Evolutionary conservation across 352 stramenopile species (phyloP), one percentile per base, ranked within the genome.

Genomic region (Globisporangium barbulae): DNA sequence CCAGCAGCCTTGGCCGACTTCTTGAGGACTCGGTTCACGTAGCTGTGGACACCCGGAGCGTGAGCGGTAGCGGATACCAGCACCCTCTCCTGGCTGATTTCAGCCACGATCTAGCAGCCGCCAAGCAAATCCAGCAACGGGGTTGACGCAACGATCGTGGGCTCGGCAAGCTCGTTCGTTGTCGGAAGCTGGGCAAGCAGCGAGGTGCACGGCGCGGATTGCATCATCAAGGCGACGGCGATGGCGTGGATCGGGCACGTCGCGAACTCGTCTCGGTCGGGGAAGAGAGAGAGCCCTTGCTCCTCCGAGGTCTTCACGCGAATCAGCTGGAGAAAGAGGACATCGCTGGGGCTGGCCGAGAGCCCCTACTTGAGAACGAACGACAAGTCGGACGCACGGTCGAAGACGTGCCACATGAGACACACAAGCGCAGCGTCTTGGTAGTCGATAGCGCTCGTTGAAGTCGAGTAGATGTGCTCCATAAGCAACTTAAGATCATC

Each of bases 281-380:
- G 70, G 13, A 81, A 65, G 30, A 83, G 57, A 1, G 68, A 70
- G 1, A 83, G 17, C 0, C 64, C 64, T 41, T 81, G 65, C 39
- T 74, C 60, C 25, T 79, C 54, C 0, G 64, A 64, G 0, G 69
- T 76, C 53, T 78, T 81, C 10, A 76, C 28, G 0, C 69, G 61
- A 1, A 74, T 17, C 2, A 80, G 68, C 5, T 50, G 65, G 4
- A 79, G 33, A 47, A 74, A 77, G 52, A 79, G 61, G 1, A 69
- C 39, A 0, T 52, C 33, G 19, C 57, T 64, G 4, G 33, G 33
- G 31, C 66, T 63, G 17, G 73, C 53, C 30, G 64, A 68, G 1
- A 76, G 37, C 6, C 71, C 63, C 19, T 71, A 59, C n/a, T 76
- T 78, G 1, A n/a, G 25, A 28, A 28, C 25, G 25, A 28, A 2